Percentiles rank a stretch among this genome's conserved stretches.
Evolutionary conservation across 805 yeast species (phyloP).

Genomic region (Saturnispora diversa): DNA sequence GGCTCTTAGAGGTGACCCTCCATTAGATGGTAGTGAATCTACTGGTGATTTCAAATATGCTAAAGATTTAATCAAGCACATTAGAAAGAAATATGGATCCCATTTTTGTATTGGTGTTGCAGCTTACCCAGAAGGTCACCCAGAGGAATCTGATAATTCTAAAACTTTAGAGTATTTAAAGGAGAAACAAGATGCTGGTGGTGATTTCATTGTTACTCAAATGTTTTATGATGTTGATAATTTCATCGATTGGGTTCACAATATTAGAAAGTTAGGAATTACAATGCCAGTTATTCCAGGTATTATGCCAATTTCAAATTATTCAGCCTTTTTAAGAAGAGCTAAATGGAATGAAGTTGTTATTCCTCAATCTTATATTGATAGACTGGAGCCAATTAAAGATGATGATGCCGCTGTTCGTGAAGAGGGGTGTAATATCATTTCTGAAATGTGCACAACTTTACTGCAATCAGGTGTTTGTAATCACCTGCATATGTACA

Average conservation of each 20-base stretch:
- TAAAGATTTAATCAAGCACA: conserved; percentile 73
- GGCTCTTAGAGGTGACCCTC: conserved; percentile 95
- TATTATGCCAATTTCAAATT: conserved; percentile 97
- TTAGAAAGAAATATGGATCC: conserved; percentile 69
- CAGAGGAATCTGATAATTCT: conserved; percentile 63
- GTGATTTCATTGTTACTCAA: conserved; percentile 88
- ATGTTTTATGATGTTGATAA: conserved; percentile 92
- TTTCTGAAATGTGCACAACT: conserved; percentile 74
- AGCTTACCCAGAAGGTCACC: conserved; percentile 96
- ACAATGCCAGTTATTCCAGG: conserved; percentile 91
- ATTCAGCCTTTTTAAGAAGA: conserved; percentile 85
- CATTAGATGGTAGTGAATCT: conserved; percentile 62
- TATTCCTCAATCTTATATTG: conserved; percentile 67
- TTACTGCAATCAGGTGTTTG: conserved; percentile 64
- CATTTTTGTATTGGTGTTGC: conserved; percentile 95
- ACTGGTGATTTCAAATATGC: conserved; percentile 87
- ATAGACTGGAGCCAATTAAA: conserved; percentile 67
- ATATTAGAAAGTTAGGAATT: conserved; percentile 64
- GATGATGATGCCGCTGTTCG: conserved; percentile 88
- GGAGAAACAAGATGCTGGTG: conserved; percentile 91
- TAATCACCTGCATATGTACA: conserved; percentile 88
- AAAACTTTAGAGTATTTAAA: conserved; percentile 56
- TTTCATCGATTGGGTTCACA: conserved; percentile 74
- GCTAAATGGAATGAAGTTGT: conserved; percentile 88
- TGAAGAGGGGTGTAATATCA: conserved; percentile 72